These are phyloP conservation scores for Penicillium nucicola DNA, from an alignment of 495 filamentous ascomycete species.

Conservation along the genomic window DNA sequence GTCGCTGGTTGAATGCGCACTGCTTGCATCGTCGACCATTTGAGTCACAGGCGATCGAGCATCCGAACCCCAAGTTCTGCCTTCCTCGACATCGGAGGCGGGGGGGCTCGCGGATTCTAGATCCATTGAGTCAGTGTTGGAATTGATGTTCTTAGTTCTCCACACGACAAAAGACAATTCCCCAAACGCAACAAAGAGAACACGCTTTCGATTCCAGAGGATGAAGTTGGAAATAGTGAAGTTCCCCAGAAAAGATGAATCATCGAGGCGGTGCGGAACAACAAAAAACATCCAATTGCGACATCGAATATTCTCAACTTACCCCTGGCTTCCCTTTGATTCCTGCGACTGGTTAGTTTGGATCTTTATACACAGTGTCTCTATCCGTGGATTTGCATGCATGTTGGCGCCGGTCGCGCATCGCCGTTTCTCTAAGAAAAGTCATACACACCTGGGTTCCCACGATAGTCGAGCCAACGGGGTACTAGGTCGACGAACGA, in stretches of 20 bases:
- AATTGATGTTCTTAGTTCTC: neutral
- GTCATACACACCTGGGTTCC: slow-evolving; percentile 36
- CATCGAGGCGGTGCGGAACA: slow-evolving; percentile 21
- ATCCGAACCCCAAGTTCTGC: slow-evolving; percentile 40
- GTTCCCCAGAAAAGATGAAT: slow-evolving; percentile 10
- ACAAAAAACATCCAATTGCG: slow-evolving; percentile 19
- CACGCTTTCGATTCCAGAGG: neutral
- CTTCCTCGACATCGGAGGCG: slow-evolving; percentile 39
- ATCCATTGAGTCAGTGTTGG: slow-evolving; percentile 27
- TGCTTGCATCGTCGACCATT: slow-evolving; percentile 6
- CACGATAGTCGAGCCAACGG: slow-evolving; percentile 34
- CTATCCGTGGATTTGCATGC: slow-evolving; percentile 12
- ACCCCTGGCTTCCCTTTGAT: slow-evolving; percentile 24
- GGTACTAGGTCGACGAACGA: slow-evolving; percentile 6
- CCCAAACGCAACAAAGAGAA: slow-evolving; percentile 1
- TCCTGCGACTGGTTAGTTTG: slow-evolving; percentile 5
- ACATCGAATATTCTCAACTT: slow-evolving; percentile 31
- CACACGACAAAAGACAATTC: slow-evolving; percentile 1
- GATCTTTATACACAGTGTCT: neutral
- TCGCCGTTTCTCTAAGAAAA: neutral
- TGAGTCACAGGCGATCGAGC: slow-evolving; percentile 16
- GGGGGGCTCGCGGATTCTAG: slow-evolving; percentile 39
- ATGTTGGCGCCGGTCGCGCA: neutral
- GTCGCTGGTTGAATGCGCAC: slow-evolving; percentile 21
- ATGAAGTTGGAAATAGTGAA: neutral